A percentile compares a stretch with the other conserved stretches of the same genome.
Conservation (phyloP, 2,329 filamentous ascomycete genomes). For the Sordariomycetes sp. region DNA sequence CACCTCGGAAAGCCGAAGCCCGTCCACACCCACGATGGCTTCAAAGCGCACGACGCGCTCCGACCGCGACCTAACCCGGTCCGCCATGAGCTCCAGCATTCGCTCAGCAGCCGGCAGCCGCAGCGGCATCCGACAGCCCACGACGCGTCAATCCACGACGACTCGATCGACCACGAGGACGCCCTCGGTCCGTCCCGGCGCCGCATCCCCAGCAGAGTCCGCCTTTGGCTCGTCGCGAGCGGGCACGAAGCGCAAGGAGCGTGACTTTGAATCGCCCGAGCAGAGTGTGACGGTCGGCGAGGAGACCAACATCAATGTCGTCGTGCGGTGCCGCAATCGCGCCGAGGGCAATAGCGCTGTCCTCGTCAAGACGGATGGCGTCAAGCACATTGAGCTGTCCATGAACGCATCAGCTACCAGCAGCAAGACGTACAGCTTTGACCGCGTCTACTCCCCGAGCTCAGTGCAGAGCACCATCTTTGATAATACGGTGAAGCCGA, state of each 20-base stretch:
- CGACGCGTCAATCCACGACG: no score
- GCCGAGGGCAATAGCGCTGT: slow-evolving; percentile 93
- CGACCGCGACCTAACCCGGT: slow-evolving; percentile 25
- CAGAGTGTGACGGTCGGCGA: slow-evolving; percentile 49
- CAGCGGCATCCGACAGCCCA: slow-evolving; percentile 3
- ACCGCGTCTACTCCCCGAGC: slow-evolving; percentile 92
- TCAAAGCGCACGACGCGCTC: slow-evolving; percentile 24
- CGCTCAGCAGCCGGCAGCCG: slow-evolving; percentile 15
- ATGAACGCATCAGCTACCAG: slow-evolving; percentile 89
- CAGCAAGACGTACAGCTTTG: slow-evolving; percentile 95
- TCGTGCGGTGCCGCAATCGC: slow-evolving; percentile 86
- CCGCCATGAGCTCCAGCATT: slow-evolving; percentile 20
- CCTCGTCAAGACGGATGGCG: slow-evolving; percentile 79
- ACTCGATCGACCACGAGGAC: no score
- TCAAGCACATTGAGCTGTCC: slow-evolving; percentile 80
- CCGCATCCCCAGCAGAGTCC: no score
- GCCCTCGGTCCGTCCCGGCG: no score
- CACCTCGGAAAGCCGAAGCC: not conserved
- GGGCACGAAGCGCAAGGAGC: slow-evolving; percentile 75
- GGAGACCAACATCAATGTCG: slow-evolving; percentile 96
- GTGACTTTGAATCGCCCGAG: slow-evolving; percentile 67
- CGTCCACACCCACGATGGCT: slow-evolving; percentile 18
- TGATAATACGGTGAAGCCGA: slow-evolving; percentile 89
- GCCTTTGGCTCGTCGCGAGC: no score
- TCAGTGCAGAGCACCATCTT: slow-evolving; percentile 92